Conservation (phyloP, 108 stramenopile genomes). For the Discostella pseudostelligera region DNA sequence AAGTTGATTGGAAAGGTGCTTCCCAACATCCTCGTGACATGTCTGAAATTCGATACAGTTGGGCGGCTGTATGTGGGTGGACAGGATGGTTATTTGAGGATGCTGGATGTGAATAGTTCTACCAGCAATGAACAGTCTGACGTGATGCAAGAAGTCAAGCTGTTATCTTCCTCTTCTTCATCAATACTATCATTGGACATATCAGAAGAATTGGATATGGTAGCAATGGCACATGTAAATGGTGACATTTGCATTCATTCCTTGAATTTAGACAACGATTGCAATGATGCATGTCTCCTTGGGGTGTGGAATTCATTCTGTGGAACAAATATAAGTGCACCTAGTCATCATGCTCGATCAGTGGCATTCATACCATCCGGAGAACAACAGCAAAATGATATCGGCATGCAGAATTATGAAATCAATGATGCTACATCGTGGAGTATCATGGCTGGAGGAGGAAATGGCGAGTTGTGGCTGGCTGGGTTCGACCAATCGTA, state of each 20-base stretch:
- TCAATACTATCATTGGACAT: slow-evolving; percentile 41
- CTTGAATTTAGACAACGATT: slow-evolving; percentile 14
- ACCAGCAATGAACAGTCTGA: not conserved
- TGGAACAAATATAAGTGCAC: not conserved
- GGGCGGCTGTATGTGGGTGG: slow-evolving; percentile 53
- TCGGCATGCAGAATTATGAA: not conserved
- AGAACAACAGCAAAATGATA: not conserved
- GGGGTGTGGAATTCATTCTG: slow-evolving; percentile 41
- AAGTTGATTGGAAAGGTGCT: slow-evolving; percentile 8
- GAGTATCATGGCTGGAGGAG: slow-evolving; percentile 43
- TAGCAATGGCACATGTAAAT: slow-evolving; percentile 32
- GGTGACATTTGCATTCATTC: slow-evolving; percentile 36
- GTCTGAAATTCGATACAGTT: slow-evolving; percentile 49
- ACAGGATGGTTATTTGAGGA: slow-evolving; percentile 48
- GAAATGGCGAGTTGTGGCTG: slow-evolving; percentile 42
- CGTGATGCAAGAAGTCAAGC: slow-evolving; percentile 5
- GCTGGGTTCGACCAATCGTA: slow-evolving; percentile 24
- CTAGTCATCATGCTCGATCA: slow-evolving; percentile 43
- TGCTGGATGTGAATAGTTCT: slow-evolving; percentile 15
- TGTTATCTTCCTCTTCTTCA: slow-evolving; percentile 12
- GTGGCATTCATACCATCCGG: slow-evolving; percentile 29
- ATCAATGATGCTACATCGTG: slow-evolving; percentile 1
- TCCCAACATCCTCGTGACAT: slow-evolving; percentile 38
- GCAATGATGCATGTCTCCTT: slow-evolving; percentile 5
- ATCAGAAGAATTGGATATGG: slow-evolving; percentile 31